phyloP scores from a whole-genome alignment of 192 early-diverging fungal species.

The Coemansia sp. region DNA sequence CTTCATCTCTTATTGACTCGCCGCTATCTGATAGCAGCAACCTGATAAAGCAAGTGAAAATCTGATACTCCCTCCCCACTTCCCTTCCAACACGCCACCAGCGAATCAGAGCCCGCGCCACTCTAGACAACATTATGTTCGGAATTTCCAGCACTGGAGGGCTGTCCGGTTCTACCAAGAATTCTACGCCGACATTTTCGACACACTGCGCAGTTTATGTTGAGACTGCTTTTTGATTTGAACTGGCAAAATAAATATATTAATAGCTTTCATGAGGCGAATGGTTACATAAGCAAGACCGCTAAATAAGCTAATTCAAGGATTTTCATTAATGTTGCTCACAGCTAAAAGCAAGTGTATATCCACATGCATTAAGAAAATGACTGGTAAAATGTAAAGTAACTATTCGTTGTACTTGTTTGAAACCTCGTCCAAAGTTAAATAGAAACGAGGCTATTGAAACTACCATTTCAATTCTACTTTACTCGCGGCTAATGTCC shows the following conservation, averaged over 20 bases:
- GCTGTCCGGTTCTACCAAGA: background rate
- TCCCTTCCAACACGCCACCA: background rate
- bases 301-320: background rate
- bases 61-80: conserved; percentile 2
- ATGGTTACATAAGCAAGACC: background rate
- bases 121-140: background rate
- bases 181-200: background rate
- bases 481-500: conserved; percentile 87
- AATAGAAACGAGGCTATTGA: background rate
- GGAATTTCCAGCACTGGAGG: background rate
- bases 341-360: too few relatives aligned
- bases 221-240: background rate
- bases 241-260: background rate
- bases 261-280: background rate
- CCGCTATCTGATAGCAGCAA: background rate
- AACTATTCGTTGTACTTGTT: background rate
- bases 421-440: background rate
- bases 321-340: background rate
- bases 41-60: background rate
- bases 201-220: background rate
- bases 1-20: background rate
- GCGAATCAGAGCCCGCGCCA: background rate
- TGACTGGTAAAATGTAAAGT: background rate
- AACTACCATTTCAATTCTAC: background rate
- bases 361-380: background rate